Evolutionary conservation across 495 filamentous ascomycete species (phyloP).

Genomic region (Lineolata rhizophorae): DNA sequence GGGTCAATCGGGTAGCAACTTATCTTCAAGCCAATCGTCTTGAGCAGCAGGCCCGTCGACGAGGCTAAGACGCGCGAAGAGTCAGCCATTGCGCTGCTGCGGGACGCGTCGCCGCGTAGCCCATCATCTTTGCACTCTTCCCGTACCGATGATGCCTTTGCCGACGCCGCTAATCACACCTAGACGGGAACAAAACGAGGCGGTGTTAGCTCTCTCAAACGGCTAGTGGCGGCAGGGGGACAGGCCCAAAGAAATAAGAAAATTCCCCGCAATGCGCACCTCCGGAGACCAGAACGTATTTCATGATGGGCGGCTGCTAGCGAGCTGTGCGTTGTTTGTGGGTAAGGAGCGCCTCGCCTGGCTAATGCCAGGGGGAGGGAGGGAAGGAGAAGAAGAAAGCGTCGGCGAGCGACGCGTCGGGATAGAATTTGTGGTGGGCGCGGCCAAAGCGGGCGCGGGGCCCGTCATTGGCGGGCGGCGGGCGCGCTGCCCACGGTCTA

Average conservation of each 20-base stretch:
- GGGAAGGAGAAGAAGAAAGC: conserved; percentile 9
- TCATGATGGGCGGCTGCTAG: conserved; percentile 31
- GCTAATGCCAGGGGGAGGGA: conserved; percentile 13
- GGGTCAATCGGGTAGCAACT: no score
- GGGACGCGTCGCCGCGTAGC: not conserved
- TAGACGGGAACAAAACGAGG: no score
- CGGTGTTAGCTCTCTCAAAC: conserved; percentile 1
- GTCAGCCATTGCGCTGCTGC: conserved; percentile 8
- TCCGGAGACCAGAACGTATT: conserved; percentile 69
- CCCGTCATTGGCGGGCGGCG: no score
- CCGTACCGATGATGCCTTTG: conserved; percentile 58
- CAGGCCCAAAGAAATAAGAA: no score
- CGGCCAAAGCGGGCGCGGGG: no score
- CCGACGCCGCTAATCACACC: conserved; percentile 66
- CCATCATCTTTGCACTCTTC: conserved; percentile 6
- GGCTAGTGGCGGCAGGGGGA: no score
- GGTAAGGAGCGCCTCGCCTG: conserved; percentile 6
- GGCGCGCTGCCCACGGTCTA: no score
- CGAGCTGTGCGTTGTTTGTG: not conserved
- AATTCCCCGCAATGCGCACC: conserved; percentile 23
- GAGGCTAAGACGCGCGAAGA: conserved; percentile 27
- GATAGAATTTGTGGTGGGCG: no score
- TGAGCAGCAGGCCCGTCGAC: conserved; percentile 58
- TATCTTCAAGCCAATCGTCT: conserved; percentile 59
- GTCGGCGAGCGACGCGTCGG: not conserved